A percentile compares a stretch with the other conserved stretches of the same genome.
Conservation (phyloP, 345 rosid genomes). For the Excoecaria agallocha region DNA sequence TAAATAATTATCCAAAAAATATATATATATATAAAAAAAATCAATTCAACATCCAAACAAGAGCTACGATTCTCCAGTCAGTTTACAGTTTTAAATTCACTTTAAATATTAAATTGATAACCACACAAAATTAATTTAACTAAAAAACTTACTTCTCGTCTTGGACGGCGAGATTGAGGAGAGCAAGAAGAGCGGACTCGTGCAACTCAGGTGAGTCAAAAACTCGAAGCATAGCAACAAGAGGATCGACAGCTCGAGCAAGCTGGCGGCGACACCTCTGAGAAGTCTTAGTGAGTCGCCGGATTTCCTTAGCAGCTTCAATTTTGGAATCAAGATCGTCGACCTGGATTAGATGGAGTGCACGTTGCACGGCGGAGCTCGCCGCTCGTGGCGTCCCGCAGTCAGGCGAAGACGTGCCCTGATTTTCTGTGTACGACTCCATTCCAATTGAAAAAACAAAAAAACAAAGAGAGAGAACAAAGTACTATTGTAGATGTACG, state of each 20-base stretch:
- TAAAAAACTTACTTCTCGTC: slow-evolving; percentile 69
- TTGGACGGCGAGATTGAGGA: slow-evolving; percentile 94
- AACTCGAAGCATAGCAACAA: slow-evolving; percentile 70
- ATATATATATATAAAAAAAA: too few species aligned
- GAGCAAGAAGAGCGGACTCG: slow-evolving; percentile 85
- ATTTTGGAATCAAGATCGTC: slow-evolving; percentile 54
- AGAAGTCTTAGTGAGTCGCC: slow-evolving; percentile 87
- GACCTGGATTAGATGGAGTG: slow-evolving; percentile 51
- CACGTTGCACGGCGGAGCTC: slow-evolving; percentile 46
- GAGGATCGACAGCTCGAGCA: slow-evolving; percentile 60
- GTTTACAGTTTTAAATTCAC: neutral
- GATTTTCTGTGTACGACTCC: slow-evolving; percentile 35
- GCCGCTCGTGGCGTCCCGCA: slow-evolving; percentile 55
- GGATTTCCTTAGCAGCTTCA: slow-evolving; percentile 81
- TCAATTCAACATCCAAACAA: neutral
- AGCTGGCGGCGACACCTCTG: slow-evolving; percentile 83
- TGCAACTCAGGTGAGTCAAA: slow-evolving; percentile 40
- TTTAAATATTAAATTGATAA: neutral
- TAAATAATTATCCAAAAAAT: slow-evolving; percentile 10
- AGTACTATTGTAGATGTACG: neutral
- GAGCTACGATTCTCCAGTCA: neutral
- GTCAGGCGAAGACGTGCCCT: slow-evolving; percentile 38
- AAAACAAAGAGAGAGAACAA: neutral
- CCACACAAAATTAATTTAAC: too few species aligned
- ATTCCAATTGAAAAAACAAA: slow-evolving; percentile 7